Evolutionary conservation across 352 stramenopile species (phyloP).

Genomic region (Blastocystis hominis): DNA sequence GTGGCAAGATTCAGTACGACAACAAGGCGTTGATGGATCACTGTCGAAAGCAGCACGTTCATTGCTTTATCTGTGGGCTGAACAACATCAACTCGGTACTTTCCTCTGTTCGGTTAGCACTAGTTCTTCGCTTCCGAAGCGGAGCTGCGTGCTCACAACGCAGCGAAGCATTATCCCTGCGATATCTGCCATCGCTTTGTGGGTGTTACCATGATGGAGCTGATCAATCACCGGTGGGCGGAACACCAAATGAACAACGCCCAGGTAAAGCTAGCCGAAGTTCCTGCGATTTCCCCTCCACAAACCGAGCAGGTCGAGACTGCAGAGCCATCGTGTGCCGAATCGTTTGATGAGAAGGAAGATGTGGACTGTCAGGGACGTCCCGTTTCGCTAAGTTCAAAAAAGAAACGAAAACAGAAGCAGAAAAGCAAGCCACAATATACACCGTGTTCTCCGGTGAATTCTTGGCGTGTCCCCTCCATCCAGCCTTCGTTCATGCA

Average conservation of each 20-base stretch:
- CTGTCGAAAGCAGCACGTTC: conserved; percentile 8
- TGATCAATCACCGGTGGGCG: conserved; percentile 16
- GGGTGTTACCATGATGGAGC: background rate
- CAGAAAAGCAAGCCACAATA: background rate
- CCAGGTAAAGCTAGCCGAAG: background rate
- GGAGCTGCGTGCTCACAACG: background rate
- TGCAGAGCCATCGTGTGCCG: background rate
- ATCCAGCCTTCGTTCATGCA: background rate
- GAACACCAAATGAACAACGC: background rate
- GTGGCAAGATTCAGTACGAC: conserved; percentile 11
- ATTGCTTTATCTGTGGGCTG: conserved; percentile 41
- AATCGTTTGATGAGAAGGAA: background rate
- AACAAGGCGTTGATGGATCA: background rate
- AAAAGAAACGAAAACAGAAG: background rate
- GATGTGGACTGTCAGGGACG: background rate
- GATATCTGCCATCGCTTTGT: conserved; percentile 17
- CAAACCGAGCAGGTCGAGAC: background rate
- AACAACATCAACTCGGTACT: background rate
- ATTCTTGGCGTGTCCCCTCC: background rate
- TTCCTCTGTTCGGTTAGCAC: background rate
- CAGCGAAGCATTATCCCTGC: background rate
- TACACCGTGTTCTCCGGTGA: background rate
- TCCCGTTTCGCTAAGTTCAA: background rate
- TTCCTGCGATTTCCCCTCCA: background rate
- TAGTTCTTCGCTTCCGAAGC: conserved; percentile 27